A percentile compares a stretch with the other conserved stretches of the same genome.
Conservation (phyloP, 768 basidiomycete species). For the Floccularia luteovirens region DNA sequence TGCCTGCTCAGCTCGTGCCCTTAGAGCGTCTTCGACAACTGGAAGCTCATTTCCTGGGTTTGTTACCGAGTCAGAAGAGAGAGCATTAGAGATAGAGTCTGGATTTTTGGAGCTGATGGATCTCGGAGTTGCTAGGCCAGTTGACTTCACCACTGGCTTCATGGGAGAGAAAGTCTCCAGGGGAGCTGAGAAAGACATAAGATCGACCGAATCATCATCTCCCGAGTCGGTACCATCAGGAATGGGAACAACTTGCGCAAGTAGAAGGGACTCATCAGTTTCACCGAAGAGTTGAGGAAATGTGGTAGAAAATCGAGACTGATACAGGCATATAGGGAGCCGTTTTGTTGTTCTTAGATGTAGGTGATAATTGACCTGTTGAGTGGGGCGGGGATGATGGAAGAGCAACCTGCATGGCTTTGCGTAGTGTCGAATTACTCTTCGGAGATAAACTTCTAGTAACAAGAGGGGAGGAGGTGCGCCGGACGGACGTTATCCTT, state of each 20-base stretch:
- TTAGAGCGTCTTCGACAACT: conserved; percentile 77
- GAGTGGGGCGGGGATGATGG: conserved; percentile 29
- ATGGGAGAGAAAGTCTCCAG: conserved; percentile 40
- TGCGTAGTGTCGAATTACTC: conserved; percentile 27
- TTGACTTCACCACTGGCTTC: conserved; percentile 25
- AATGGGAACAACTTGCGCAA: conserved; percentile 68
- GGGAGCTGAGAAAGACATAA: conserved; percentile 68
- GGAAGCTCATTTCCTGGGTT: conserved; percentile 29
- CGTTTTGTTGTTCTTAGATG: conserved; percentile 17
- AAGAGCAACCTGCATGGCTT: conserved; percentile 27
- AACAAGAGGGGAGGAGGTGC: conserved; percentile 44
- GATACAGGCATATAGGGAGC: conserved; percentile 21
- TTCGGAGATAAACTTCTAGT: conserved; percentile 17
- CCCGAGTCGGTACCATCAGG: conserved; percentile 72
- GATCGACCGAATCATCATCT: conserved; percentile 47
- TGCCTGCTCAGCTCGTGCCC: conserved; percentile 86
- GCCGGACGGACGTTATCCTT: conserved; percentile 27
- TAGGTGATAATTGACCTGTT: conserved; percentile 20
- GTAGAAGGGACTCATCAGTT: conserved; percentile 56
- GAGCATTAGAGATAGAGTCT: conserved; percentile 45
- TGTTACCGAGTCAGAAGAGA: conserved; percentile 47
- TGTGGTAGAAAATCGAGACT: conserved; percentile 30
- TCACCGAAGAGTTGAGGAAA: conserved; percentile 28
- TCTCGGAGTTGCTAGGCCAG: conserved; percentile 44
- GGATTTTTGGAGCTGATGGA: conserved; percentile 43